Conservation (phyloP, 495 filamentous ascomycete genomes). For the Daldinia concentrica region DNA sequence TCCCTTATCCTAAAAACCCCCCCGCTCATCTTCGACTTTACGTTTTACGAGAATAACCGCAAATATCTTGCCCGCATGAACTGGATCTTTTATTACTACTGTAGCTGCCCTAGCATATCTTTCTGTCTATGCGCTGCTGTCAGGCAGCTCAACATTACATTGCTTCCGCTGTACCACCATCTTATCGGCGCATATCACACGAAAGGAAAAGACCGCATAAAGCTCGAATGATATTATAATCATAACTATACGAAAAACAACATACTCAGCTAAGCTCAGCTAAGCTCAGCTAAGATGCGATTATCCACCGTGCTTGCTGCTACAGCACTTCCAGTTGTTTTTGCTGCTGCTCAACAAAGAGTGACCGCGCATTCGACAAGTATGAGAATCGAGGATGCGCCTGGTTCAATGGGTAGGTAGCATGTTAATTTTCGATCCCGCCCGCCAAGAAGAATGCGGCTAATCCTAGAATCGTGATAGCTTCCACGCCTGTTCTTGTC, state of each 20-base stretch:
- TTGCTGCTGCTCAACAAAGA: constrained; percentile 28
- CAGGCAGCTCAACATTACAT: constrained; percentile 22
- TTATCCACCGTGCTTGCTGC: constrained; percentile 10
- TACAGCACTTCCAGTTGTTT: constrained; percentile 9
- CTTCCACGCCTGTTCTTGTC: constrained; percentile 29
- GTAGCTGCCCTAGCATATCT: constrained; percentile 7
- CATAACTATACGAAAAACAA: not conserved
- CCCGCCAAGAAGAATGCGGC: constrained; percentile 6
- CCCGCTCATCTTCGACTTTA: constrained; percentile 10
- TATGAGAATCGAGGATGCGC: constrained; percentile 34
- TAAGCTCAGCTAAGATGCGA: constrained; percentile 31
- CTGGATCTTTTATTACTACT: constrained; percentile 12
- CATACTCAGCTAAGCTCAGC: constrained; percentile 10
- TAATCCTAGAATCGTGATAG: constrained; percentile 17
- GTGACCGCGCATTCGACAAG: constrained; percentile 23
- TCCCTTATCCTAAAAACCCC: constrained; percentile 3
- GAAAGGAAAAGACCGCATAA: constrained; percentile 3
- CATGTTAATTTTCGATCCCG: not conserved
- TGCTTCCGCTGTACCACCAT: constrained; percentile 1
- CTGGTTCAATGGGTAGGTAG: constrained; percentile 28
- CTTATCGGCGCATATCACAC: constrained; percentile 5
- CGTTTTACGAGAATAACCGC: constrained; percentile 1
- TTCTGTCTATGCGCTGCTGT: constrained; percentile 30
- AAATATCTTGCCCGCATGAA: not conserved
- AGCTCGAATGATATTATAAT: constrained; percentile 20